Base-by-base conservation (phyloP, 1,284 basidiomycete genomes). In the Agroathelia rolfsii region DNA sequence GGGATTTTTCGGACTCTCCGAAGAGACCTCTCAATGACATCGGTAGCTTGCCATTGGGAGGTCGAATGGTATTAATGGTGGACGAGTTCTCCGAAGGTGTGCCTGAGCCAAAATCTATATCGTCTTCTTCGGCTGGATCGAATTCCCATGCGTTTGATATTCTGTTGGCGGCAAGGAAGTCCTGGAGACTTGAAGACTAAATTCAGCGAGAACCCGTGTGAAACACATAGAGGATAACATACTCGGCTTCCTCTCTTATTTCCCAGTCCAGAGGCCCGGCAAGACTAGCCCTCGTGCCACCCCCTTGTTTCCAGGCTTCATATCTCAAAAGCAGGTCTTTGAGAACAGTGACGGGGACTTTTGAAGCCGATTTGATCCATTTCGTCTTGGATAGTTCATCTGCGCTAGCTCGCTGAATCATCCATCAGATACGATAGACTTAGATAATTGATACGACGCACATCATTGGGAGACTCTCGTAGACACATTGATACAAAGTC, bases 311-410 rank as follows among this genome's bases (percentile, higher is more conserved):
- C 85, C 86, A 88, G 0, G 65, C 58, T 35, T 79, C 72, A 47
- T 84, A 84, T 19, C 80, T 75, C 17, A 72, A 58, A 30, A 96
- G 72, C 25, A 97, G 67, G 39, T 97, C 94, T 46, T 80, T 82
- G n/a, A 99, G 61, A 6, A 76, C 58, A 0, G 76, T 66, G 6
- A 88, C 58, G 1, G 78, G 72, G 3, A 72, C 62, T 60, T 86
- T 94, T 20, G 73, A 60, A 14, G 75, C 58, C 9, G 72, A 66
- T 50, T 85, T 90, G 47, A 97, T 92, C 92, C 94, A 98, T 49
- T 87, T 94, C n/a, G 76, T 73, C 56, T 86, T 93, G 5, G 66
- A 53, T 3, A 99, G 68, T 46, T 98, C 94, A 33, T 97, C 95
- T 5, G 93, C 90, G 6, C 80, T 68, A 13, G 86, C 65, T 25